Percentiles rank a stretch among this genome's conserved stretches.
phyloP scores from a whole-genome alignment of 2,329 filamentous ascomycete species.

The Monosporascus sp. region DNA sequence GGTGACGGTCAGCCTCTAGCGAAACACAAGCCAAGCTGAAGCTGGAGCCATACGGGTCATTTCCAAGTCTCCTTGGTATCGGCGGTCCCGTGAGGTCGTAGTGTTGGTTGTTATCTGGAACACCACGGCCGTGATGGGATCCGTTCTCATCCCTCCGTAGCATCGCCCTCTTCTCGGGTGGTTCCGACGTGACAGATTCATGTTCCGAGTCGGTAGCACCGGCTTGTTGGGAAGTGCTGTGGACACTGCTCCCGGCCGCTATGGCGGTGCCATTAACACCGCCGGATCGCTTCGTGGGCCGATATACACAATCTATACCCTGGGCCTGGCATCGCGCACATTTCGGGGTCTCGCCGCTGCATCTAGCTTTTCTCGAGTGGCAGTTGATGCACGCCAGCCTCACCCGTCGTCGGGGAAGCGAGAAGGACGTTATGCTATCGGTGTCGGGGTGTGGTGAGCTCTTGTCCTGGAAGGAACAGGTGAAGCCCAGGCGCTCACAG shows the following conservation, averaged over 20 bases:
- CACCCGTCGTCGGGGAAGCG: conserved; percentile 48
- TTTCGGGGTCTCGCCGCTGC: conserved; percentile 51
- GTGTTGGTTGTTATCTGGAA: conserved; percentile 20
- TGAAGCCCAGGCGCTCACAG: conserved; percentile 53
- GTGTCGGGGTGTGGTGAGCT: conserved; percentile 27
- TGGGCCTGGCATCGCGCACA: conserved; percentile 49
- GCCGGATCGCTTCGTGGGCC: conserved; percentile 29
- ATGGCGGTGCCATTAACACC: conserved; percentile 16
- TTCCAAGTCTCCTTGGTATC: conserved; percentile 11
- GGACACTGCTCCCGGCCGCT: background rate
- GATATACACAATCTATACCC: conserved; percentile 52
- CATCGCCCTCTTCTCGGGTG: conserved; percentile 27
- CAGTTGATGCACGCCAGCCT: conserved; percentile 53
- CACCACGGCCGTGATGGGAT: conserved; percentile 25
- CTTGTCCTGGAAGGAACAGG: conserved; percentile 51
- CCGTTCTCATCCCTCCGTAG: conserved; percentile 25
- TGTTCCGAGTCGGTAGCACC: conserved; percentile 25
- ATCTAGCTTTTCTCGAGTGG: conserved; percentile 53
- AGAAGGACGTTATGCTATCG: conserved; percentile 33
- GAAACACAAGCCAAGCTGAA: conserved; percentile 6
- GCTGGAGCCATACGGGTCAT: conserved; percentile 17
- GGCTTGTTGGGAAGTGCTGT: conserved; percentile 14
- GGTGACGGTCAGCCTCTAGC: conserved; percentile 19
- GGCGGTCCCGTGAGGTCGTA: conserved; percentile 13
- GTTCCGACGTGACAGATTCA: conserved; percentile 28